Base-by-base conservation (phyloP, 352 stramenopile species). In the Thalassiosira pacifica region DNA sequence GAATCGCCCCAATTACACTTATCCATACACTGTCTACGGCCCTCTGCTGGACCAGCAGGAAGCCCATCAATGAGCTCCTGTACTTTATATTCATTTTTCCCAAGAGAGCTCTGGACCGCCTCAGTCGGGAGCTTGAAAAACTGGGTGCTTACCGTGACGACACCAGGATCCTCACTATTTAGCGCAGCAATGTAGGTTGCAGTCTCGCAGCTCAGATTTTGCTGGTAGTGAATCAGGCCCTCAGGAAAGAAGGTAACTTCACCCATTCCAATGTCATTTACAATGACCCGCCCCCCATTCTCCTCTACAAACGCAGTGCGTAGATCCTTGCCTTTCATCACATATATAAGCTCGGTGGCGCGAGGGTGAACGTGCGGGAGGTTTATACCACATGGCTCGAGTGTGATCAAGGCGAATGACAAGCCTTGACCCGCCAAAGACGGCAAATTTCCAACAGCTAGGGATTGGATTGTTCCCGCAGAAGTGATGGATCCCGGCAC, bases 261-360 rank as follows among this genome's bases (percentile, higher is more conserved):
- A 10, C 34, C 34, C 34, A 42, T 11, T 40, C 27, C 8, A 31
- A 40, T 45, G 27, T n/a, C 31, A 22, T 22, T 74, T 57, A 60
- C 31, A 42, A 42, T 27, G 2, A 22, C 45, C 34, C 34, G 5
- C 19, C 11, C 59, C 5, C 18, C 34, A 42, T 42, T 42, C 34
- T 31, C 1, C 26, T 42, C 27, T 48, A 11, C 31, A 60, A 42
- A 48, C 24, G 45, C 19, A 57, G 45, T 57, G 5, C 55, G 42
- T 48, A 63, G 42, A 74, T 59, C 11, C 22, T 63, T 26, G 24
- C 52, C 32, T 27, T n/a, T 29, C n/a, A 74, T 74, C 40, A 59
- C 29, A 34, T 48, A 74, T 71, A 71, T 74, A 61, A 74, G 4
- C 18, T 70, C 5, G n/a, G 45, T 57, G 45, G 45, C 45, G 3